phyloP scores from a whole-genome alignment of 2,329 filamentous ascomycete species.

The Sporothrix brasiliensis region DNA sequence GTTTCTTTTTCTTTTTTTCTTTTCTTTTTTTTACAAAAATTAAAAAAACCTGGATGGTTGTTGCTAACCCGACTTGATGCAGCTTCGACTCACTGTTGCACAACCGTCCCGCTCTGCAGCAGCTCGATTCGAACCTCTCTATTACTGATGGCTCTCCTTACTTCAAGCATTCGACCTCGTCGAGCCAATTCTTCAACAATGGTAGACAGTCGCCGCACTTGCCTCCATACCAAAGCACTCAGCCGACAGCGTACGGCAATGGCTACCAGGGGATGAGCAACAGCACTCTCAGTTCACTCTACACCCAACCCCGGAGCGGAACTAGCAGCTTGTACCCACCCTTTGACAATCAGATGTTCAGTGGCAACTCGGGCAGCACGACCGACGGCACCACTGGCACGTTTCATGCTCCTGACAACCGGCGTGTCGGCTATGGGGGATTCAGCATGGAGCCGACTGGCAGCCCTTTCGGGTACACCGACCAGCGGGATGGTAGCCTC shows the following conservation, averaged over 20 bases:
- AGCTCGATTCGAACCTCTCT: slow-evolving; percentile 35
- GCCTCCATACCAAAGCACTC: slow-evolving; percentile 24
- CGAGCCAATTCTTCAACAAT: slow-evolving; percentile 31
- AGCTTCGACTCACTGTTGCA: slow-evolving; percentile 31
- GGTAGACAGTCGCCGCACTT: slow-evolving; percentile 29
- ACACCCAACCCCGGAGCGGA: slow-evolving; percentile 29
- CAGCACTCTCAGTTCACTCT: slow-evolving; percentile 25
- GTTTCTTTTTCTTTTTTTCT: neutral
- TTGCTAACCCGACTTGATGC: neutral
- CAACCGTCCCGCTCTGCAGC: slow-evolving; percentile 33
- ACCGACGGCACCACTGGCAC: slow-evolving; percentile 35
- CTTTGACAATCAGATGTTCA: slow-evolving; percentile 38
- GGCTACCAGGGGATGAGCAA: slow-evolving; percentile 27
- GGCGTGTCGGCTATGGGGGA: slow-evolving; percentile 36
- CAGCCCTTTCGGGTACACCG: slow-evolving; percentile 32
- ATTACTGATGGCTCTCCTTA: slow-evolving; percentile 24
- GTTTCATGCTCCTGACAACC: slow-evolving; percentile 41
- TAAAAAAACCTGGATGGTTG: too few species aligned
- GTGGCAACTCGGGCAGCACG: slow-evolving; percentile 27
- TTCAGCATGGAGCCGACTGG: slow-evolving; percentile 32
- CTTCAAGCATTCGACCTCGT: slow-evolving; percentile 26
- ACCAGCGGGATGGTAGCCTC: slow-evolving; percentile 27
- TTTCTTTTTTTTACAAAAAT: neutral
- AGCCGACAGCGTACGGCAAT: slow-evolving; percentile 20
- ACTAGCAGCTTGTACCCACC: slow-evolving; percentile 37